Evolutionary conservation across 2,329 filamentous ascomycete genomes (phyloP), one percentile per base, ranked within the genome.

Genomic region (Cladosporium oxysporum): DNA sequence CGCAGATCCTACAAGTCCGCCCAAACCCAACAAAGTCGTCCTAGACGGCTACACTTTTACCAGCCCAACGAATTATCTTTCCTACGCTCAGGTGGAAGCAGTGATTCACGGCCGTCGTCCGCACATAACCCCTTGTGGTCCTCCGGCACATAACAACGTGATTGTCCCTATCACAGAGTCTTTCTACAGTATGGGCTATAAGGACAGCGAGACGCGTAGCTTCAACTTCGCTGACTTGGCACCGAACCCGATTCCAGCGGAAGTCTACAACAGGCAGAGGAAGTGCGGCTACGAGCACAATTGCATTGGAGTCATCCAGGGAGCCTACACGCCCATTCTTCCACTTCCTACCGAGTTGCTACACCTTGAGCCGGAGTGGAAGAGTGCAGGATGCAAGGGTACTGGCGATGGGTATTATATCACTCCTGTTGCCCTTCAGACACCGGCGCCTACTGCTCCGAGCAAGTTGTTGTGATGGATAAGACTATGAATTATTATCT

Each of bases 21-120:
- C 62, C 1, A 37, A 33, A 16, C 53, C 62, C 21, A 64, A 64
- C 28, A 64, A 47, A 21, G 52, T 58, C 18, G 62, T 64, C 28
- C 31, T 57, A n/a, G 52, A 58, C n/a, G 62, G 62, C 29, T 52
- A 58, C 37, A 64, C 53, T n/a, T 58, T 64, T 29, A 64, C 62
- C 1, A 58, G 52, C 31, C 62, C 62, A 28, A 64, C 62, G 5
- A 57, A 57, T 21, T 64, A 64, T n/a, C 29, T 64, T n/a, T 58
- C 52, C 29, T 63, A 55, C 47, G 60, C 4, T 1, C 1, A 23
- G 16, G 57, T 61, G 1, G 12, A n/a, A 6, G 61, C 61, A 47
- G 35, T 57, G 50, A 50, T 61, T 11, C 58, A 49, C 28, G 41
- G 41, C 16, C 29, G 8, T 5, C 52, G 52, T 4, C 52, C 33